These are phyloP conservation scores for Narthecium ossifragum DNA, from an alignment of 106 monocot species.

Conservation along the genomic window DNA sequence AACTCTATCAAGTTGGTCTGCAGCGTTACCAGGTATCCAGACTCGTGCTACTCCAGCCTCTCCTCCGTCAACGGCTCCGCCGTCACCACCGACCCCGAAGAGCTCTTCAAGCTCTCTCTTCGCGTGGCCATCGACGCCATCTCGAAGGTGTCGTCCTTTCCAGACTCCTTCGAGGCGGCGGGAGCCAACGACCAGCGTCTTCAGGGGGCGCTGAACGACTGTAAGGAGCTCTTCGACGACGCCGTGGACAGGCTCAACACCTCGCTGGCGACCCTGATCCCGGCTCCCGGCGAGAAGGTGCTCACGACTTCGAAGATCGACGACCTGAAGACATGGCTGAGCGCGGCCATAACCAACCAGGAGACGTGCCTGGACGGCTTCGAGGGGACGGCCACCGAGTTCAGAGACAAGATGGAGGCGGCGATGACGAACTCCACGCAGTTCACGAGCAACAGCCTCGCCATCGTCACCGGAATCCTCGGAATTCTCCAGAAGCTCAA, in stretches of 20 bases:
- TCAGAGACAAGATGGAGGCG: slow-evolving; percentile 21
- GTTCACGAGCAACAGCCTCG: slow-evolving; percentile 42
- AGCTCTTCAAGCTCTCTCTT: slow-evolving; percentile 61
- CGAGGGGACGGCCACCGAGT: slow-evolving; percentile 25
- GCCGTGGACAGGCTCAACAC: slow-evolving; percentile 33
- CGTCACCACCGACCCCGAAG: slow-evolving; percentile 31
- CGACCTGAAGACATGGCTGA: slow-evolving; percentile 45
- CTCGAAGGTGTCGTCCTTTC: slow-evolving; percentile 13
- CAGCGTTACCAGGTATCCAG: slow-evolving; percentile 44
- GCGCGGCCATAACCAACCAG: slow-evolving; percentile 34
- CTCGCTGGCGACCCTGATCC: slow-evolving; percentile 12
- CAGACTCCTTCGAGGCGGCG: slow-evolving; percentile 9
- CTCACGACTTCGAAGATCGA: slow-evolving; percentile 24
- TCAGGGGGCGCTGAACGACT: slow-evolving; percentile 26
- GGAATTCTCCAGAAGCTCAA: slow-evolving; percentile 18
- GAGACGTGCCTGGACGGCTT: slow-evolving; percentile 45
- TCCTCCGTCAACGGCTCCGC: slow-evolving; percentile 28
- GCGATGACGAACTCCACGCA: slow-evolving; percentile 39
- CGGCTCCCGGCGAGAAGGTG: slow-evolving; percentile 5
- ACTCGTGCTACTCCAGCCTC: slow-evolving; percentile 54
- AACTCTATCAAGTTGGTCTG: slow-evolving; percentile 55
- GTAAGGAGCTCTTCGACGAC: slow-evolving; percentile 39
- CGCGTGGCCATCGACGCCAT: slow-evolving; percentile 20
- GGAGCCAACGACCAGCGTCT: slow-evolving; percentile 26
- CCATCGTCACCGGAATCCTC: slow-evolving; percentile 25